Evolutionary conservation across 2,329 filamentous ascomycete species (phyloP).

Genomic region (Hymenoscyphus occultus): DNA sequence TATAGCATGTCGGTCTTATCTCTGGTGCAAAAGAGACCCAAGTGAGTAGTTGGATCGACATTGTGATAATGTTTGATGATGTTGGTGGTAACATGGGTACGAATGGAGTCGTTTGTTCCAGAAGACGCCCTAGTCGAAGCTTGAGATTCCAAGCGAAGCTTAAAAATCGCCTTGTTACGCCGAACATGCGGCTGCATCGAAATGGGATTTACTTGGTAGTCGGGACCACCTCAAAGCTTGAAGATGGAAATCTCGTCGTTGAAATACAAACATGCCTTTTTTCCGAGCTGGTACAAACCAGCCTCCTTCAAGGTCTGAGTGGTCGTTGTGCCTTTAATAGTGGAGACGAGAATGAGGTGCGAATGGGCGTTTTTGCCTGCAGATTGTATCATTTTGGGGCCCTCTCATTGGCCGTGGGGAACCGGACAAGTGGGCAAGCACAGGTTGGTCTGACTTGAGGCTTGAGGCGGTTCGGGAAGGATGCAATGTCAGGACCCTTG

Average conservation of each 20-base stretch:
- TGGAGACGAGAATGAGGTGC: constrained; percentile 10
- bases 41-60: no score
- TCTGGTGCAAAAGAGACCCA: not conserved
- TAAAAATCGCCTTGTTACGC: not conserved
- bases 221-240: not conserved
- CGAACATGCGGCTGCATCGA: not conserved
- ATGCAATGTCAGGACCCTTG: not conserved
- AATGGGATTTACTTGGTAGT: not conserved
- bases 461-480: not conserved
- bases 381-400: constrained; percentile 11
- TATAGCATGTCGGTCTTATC: not conserved
- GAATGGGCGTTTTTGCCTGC: constrained; percentile 12
- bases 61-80: not conserved
- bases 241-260: not conserved
- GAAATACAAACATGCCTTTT: not conserved
- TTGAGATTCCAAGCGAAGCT: not conserved
- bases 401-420: constrained; percentile 7
- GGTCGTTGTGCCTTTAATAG: not conserved
- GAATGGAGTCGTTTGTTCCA: not conserved
- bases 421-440: not conserved
- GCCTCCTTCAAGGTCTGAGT: not conserved
- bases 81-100: not conserved
- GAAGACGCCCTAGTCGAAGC: not conserved
- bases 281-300: not conserved
- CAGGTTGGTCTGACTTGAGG: not conserved